Conservation (phyloP, 352 stramenopile species). For the Phytophthora cactorum region DNA sequence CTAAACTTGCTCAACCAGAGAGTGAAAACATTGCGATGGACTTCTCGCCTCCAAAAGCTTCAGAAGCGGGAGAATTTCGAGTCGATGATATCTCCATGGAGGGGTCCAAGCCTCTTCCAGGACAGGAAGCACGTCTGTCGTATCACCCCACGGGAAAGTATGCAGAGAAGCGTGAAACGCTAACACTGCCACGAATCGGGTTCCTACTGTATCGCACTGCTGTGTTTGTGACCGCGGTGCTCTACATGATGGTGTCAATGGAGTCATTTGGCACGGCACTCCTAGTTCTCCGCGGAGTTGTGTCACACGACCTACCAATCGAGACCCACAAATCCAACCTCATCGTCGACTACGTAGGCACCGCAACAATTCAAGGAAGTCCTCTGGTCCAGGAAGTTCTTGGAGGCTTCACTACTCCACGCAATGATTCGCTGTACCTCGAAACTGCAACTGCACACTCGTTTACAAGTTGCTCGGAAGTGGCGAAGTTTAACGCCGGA, state of each 20-base stretch:
- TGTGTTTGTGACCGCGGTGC: slow-evolving; percentile 23
- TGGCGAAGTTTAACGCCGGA: slow-evolving; percentile 9
- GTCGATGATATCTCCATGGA: slow-evolving; percentile 10
- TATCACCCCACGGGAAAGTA: slow-evolving; percentile 4
- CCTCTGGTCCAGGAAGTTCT: slow-evolving; percentile 38
- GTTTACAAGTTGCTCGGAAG: slow-evolving; percentile 29
- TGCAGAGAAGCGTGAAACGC: slow-evolving; percentile 4
- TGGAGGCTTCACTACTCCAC: slow-evolving; percentile 25
- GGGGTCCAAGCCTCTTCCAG: background rate
- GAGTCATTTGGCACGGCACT: slow-evolving; percentile 21
- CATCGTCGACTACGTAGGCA: slow-evolving; percentile 38
- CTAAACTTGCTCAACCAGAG: slow-evolving; percentile 1
- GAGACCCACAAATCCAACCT: slow-evolving; percentile 21
- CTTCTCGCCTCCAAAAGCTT: background rate
- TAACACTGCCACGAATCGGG: slow-evolving; percentile 13
- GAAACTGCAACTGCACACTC: slow-evolving; percentile 25
- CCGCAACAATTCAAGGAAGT: slow-evolving; percentile 33
- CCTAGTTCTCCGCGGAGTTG: slow-evolving; percentile 20
- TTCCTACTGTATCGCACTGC: slow-evolving; percentile 27
- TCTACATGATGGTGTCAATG: slow-evolving; percentile 31
- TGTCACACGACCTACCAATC: slow-evolving; percentile 26
- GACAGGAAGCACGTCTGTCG: slow-evolving; percentile 1
- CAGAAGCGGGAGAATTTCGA: background rate
- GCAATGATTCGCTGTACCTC: slow-evolving; percentile 51
- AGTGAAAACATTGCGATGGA: slow-evolving; percentile 6